These are phyloP conservation scores for Xylaria cubensis DNA, from an alignment of 495 filamentous ascomycete genomes.

Conservation along the genomic window DNA sequence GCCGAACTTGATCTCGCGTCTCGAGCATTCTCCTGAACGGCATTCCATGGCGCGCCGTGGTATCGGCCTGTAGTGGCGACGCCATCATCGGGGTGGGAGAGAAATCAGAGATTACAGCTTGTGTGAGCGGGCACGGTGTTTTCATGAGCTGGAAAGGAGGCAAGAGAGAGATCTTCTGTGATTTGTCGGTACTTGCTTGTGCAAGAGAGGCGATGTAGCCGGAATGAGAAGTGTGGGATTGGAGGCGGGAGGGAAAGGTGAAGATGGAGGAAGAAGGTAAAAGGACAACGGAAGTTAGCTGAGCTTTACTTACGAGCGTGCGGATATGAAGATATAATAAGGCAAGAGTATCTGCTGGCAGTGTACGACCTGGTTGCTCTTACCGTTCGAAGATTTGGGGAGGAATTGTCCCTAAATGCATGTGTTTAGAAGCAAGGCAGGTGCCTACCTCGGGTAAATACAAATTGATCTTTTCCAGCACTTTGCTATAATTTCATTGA, in stretches of 20 bases:
- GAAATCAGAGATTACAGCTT: background rate
- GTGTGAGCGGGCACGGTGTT: background rate
- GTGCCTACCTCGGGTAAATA: background rate
- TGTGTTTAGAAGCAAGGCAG: background rate
- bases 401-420: background rate
- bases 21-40: constrained; percentile 12
- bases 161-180: background rate
- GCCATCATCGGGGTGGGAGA: background rate
- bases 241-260: too few species aligned
- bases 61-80: background rate
- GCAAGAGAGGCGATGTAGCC: background rate
- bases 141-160: background rate
- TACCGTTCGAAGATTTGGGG: background rate
- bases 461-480: background rate
- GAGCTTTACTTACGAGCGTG: background rate
- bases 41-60: background rate
- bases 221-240: background rate
- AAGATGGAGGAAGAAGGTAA: background rate
- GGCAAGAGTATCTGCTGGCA: background rate
- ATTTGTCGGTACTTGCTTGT: background rate
- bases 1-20: background rate
- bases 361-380: background rate
- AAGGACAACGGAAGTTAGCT: background rate
- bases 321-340: background rate
- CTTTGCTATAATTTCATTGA: background rate